Evolutionary conservation across 352 stramenopile species (phyloP).

Genomic region (Globisporangium viniferum): DNA sequence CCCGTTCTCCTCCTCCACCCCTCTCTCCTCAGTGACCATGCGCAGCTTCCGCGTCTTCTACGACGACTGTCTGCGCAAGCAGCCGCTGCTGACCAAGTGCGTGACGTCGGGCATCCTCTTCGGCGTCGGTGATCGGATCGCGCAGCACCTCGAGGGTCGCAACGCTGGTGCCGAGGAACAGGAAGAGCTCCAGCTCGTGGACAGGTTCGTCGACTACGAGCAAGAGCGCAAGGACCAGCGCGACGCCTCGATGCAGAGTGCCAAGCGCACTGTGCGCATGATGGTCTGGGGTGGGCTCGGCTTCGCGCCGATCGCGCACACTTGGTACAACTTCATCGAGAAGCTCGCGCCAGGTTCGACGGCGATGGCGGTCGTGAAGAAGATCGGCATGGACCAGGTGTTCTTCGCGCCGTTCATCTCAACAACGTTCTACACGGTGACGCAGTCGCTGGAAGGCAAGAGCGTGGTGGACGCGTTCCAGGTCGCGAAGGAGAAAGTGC

Average conservation of each 20-base stretch:
- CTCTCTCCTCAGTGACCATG: slow-evolving; percentile 21
- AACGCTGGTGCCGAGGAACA: neutral
- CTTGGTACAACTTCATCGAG: slow-evolving; percentile 87
- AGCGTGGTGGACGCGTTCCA: slow-evolving; percentile 29
- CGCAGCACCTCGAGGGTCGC: slow-evolving; percentile 42
- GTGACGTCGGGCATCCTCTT: slow-evolving; percentile 68
- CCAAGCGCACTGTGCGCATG: slow-evolving; percentile 41
- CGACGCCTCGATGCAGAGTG: neutral
- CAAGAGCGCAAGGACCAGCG: neutral
- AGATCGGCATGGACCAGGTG: slow-evolving; percentile 42
- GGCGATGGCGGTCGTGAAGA: slow-evolving; percentile 31
- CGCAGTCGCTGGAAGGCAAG: slow-evolving; percentile 38
- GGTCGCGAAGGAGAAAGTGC: slow-evolving; percentile 32
- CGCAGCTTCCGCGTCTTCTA: slow-evolving; percentile 45
- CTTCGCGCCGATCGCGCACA: slow-evolving; percentile 87
- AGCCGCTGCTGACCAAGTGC: slow-evolving; percentile 66
- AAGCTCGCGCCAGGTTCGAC: slow-evolving; percentile 26
- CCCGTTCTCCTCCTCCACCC: neutral
- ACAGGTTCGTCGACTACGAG: slow-evolving; percentile 16
- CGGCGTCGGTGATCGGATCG: slow-evolving; percentile 56
- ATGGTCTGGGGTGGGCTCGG: slow-evolving; percentile 86
- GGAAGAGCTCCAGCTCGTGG: neutral
- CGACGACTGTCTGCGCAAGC: slow-evolving; percentile 43
- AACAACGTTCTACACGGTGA: slow-evolving; percentile 38
- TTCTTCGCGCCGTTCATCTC: slow-evolving; percentile 41